Percentiles rank a stretch among this genome's conserved stretches.
Conservation (phyloP, 192 early-diverging fungal species). For the Coemansia erecta region DNA sequence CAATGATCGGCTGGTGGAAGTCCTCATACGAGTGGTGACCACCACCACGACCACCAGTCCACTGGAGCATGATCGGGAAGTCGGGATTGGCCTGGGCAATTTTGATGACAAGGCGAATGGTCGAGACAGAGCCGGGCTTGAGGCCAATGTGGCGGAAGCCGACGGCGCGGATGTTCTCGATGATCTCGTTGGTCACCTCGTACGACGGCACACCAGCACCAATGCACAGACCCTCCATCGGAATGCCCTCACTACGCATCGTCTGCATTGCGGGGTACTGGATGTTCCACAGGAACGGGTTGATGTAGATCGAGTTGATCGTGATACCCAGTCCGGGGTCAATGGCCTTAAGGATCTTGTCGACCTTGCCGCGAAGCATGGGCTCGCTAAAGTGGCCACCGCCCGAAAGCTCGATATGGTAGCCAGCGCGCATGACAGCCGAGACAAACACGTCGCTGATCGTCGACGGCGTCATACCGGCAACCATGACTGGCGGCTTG, state of each 20-base stretch:
- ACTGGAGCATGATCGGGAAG: conserved; percentile 86
- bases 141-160: conserved; percentile 85
- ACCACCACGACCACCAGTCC: conserved; percentile 92
- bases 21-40: conserved; percentile 94
- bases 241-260: conserved; percentile 84
- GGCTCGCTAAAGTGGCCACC: conserved; percentile 89
- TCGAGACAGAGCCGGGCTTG: conserved; percentile 87
- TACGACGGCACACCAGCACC: conserved; percentile 89
- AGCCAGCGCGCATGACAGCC: conserved; percentile 88
- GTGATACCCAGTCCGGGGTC: conserved; percentile 82
- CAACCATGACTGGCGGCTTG: conserved; percentile 90
- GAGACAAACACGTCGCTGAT: conserved; percentile 77
- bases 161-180: conserved; percentile 71
- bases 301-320: conserved; percentile 86
- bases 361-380: conserved; percentile 72
- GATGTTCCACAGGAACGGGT: conserved; percentile 82
- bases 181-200: conserved; percentile 84
- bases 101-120: conserved; percentile 79
- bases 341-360: conserved; percentile 76
- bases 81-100: conserved; percentile 86
- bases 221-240: conserved; percentile 89
- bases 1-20: conserved; percentile 81
- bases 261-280: conserved; percentile 84
- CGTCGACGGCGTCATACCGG: conserved; percentile 93
- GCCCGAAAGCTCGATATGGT: conserved; percentile 87